A percentile compares a stretch with the other conserved stretches of the same genome.
Evolutionary conservation across 352 stramenopile genomes (phyloP).

Genomic region (Phytopythium ostracodes): DNA sequence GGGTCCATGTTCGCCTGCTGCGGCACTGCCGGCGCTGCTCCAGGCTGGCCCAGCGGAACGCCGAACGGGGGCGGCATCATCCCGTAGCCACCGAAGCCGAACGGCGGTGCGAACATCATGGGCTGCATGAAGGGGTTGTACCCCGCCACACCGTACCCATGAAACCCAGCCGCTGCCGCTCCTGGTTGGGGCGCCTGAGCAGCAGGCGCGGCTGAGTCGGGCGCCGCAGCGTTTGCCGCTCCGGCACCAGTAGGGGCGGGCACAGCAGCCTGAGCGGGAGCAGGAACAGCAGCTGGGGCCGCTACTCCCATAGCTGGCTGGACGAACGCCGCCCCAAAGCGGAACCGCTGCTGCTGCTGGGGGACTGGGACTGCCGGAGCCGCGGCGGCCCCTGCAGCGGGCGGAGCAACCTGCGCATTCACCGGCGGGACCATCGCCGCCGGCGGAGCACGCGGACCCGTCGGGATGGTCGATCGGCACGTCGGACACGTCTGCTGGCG

Average conservation of each 20-base stretch:
- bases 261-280: neutral
- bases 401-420: slow-evolving; percentile 14
- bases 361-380: neutral
- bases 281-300: neutral
- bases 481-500: slow-evolving; percentile 98
- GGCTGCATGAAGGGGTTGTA: slow-evolving; percentile 58
- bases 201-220: neutral
- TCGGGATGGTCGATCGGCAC: slow-evolving; percentile 94
- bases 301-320: slow-evolving; percentile 11
- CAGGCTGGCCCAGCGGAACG: slow-evolving; percentile 23
- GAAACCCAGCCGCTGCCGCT: slow-evolving; percentile 17
- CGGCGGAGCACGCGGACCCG: slow-evolving; percentile 37
- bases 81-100: slow-evolving; percentile 55
- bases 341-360: slow-evolving; percentile 20
- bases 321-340: slow-evolving; percentile 24
- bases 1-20: slow-evolving; percentile 30
- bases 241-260: neutral
- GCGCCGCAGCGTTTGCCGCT: neutral
- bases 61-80: slow-evolving; percentile 45
- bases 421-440: slow-evolving; percentile 25
- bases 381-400: slow-evolving; percentile 18
- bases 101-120: slow-evolving; percentile 59
- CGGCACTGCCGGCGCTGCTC: slow-evolving; percentile 3
- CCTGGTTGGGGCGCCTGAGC: slow-evolving; percentile 8
- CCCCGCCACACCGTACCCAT: slow-evolving; percentile 29